Percentiles rank a stretch among this genome's conserved stretches.
These are phyloP conservation scores for Cryptococcus neoformans DNA, from an alignment of 1,284 basidiomycete species.

Conservation along the genomic window DNA sequence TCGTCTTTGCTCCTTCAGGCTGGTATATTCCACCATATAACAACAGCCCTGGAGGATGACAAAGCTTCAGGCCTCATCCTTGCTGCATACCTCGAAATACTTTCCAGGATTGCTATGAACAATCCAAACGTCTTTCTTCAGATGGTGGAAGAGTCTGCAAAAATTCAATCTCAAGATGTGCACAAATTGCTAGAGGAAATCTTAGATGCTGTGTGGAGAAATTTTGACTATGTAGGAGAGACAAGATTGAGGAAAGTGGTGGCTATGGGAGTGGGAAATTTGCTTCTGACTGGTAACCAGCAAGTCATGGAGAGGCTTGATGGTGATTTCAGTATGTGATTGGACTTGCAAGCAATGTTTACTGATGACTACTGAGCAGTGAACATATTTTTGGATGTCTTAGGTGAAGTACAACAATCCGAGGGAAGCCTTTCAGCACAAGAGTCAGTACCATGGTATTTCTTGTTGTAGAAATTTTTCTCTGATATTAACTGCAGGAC, in stretches of 20 bases:
- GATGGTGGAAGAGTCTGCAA: slow-evolving; percentile 37
- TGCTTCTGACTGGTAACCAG: slow-evolving; percentile 62
- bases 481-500: slow-evolving; percentile 8
- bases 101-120: slow-evolving; percentile 41
- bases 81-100: slow-evolving; percentile 40
- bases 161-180: slow-evolving; percentile 21
- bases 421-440: slow-evolving; percentile 36
- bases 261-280: slow-evolving; percentile 44
- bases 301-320: slow-evolving; percentile 59
- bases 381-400: slow-evolving; percentile 86
- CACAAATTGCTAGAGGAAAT: slow-evolving; percentile 41
- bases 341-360: background rate
- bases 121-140: slow-evolving; percentile 42
- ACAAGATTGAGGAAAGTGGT: slow-evolving; percentile 45
- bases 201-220: slow-evolving; percentile 49
- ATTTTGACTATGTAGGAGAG: slow-evolving; percentile 49
- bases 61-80: slow-evolving; percentile 45
- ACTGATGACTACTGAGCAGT: slow-evolving; percentile 57
- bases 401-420: slow-evolving; percentile 74
- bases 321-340: slow-evolving; percentile 44
- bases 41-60: slow-evolving; percentile 45
- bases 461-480: background rate
- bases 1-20: slow-evolving; percentile 36
- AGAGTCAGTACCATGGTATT: slow-evolving; percentile 27
- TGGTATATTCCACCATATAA: slow-evolving; percentile 43